These are phyloP conservation scores for Leucosporidium scottii DNA, from an alignment of 768 basidiomycete species.

Conservation along the genomic window DNA sequence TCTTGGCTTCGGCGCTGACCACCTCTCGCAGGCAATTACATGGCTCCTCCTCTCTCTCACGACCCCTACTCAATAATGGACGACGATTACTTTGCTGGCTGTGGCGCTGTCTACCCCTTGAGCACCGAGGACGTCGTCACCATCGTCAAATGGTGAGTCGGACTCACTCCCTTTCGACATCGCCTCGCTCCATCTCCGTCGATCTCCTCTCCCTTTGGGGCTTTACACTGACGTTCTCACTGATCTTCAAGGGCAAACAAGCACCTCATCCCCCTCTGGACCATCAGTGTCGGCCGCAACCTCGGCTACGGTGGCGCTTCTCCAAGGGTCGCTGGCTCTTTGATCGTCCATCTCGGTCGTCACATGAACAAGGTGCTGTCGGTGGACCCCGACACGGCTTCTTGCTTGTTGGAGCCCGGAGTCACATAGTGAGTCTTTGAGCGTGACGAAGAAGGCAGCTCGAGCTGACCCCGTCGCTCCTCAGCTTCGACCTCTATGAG, in stretches of 20 bases:
- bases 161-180: no score
- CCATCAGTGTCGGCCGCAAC: slow-evolving; percentile 28
- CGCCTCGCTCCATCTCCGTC: no score
- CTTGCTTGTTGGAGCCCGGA: slow-evolving; percentile 28
- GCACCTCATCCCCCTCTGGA: slow-evolving; percentile 22
- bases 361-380: slow-evolving; percentile 30
- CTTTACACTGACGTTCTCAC: no score
- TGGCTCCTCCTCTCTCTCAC: neutral
- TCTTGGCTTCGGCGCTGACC: no score
- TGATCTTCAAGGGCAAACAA: slow-evolving; percentile 11
- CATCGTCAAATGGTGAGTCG: slow-evolving; percentile 14
- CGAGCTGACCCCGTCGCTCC: neutral
- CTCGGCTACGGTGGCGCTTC: slow-evolving; percentile 32
- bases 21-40: neutral
- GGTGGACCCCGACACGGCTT: slow-evolving; percentile 22
- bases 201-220: no score
- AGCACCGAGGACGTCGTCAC: slow-evolving; percentile 16
- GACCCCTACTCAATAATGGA: neutral
- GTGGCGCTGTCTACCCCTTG: slow-evolving; percentile 18
- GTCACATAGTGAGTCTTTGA: slow-evolving; percentile 19
- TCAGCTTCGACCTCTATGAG: slow-evolving; percentile 22
- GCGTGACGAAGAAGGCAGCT: no score
- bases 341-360: slow-evolving; percentile 14
- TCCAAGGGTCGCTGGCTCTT: slow-evolving; percentile 21
- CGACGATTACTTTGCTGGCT: slow-evolving; percentile 23